A percentile compares a stretch with the other conserved stretches of the same genome.
Evolutionary conservation across 306 rosid genomes (phyloP).

Genomic region (Pyrus pyrifolia): DNA sequence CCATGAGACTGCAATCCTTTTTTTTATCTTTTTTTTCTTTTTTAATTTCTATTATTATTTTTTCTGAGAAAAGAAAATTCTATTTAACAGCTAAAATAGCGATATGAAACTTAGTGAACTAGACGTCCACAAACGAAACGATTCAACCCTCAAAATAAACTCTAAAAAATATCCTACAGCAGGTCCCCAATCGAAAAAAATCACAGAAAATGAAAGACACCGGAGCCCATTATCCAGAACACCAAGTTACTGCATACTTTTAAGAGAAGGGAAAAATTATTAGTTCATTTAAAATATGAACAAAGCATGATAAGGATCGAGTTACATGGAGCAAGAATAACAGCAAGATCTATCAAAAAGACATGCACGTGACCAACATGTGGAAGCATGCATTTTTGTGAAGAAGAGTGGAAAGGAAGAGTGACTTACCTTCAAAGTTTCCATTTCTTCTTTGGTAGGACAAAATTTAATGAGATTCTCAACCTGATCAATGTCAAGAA

Average conservation of each 20-base stretch:
- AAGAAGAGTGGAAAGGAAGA: background rate
- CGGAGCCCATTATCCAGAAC: background rate
- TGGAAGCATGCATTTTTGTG: background rate
- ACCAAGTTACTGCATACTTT: background rate
- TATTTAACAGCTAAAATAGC: too few relatives aligned
- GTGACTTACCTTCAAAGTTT: conserved; percentile 59
- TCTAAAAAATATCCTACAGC: too few relatives aligned
- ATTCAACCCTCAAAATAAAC: too few relatives aligned
- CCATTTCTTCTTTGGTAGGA: conserved; percentile 97
- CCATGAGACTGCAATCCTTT: background rate
- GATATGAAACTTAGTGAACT: too few relatives aligned
- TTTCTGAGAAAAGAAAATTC: too few relatives aligned
- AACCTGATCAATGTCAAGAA: conserved; percentile 74
- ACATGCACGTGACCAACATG: background rate
- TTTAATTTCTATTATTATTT: too few relatives aligned
- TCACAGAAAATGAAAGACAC: too few relatives aligned
- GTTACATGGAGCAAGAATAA: background rate
- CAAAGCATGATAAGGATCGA: background rate
- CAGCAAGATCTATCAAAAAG: background rate
- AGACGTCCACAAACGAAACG: too few relatives aligned
- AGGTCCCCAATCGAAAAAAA: too few relatives aligned
- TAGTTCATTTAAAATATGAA: background rate
- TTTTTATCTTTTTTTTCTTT: too few relatives aligned
- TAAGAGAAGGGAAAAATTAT: background rate
- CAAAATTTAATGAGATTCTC: conserved; percentile 97